Percentiles rank a stretch among this genome's conserved stretches.
These are phyloP conservation scores for Ceratobasidium sp. DNA, from an alignment of 1,284 basidiomycete genomes.

Conservation along the genomic window DNA sequence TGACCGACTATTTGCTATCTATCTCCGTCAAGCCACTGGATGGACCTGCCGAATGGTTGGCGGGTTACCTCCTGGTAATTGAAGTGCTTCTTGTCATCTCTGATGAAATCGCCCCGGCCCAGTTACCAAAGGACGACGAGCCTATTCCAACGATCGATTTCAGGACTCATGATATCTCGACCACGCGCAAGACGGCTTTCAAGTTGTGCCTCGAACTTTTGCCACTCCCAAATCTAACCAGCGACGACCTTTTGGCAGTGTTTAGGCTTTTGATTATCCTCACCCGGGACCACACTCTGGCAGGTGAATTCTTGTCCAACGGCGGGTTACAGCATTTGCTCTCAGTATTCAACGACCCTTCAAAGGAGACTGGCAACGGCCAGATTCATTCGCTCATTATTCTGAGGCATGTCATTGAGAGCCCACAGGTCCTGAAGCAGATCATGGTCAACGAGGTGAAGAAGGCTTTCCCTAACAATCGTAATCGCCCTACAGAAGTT, in stretches of 20 bases:
- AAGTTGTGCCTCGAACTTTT: conserved; percentile 74
- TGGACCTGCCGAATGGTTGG: conserved; percentile 77
- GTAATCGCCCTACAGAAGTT: conserved; percentile 73
- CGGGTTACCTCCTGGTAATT: conserved; percentile 77
- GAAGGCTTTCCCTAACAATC: conserved; percentile 72
- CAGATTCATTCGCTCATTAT: conserved; percentile 87
- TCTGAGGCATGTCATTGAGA: conserved; percentile 89
- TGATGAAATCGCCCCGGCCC: conserved; percentile 69
- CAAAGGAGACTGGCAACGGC: conserved; percentile 60
- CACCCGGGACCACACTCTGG: conserved; percentile 69
- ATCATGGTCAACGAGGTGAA: conserved; percentile 85
- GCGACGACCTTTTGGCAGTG: conserved; percentile 79
- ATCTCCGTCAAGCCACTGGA: conserved; percentile 46
- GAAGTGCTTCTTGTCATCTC: conserved; percentile 80
- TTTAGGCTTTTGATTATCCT: conserved; percentile 81
- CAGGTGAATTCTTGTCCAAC: conserved; percentile 65
- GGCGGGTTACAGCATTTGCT: conserved; percentile 72
- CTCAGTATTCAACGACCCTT: conserved; percentile 60
- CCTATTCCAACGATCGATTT: conserved; percentile 52
- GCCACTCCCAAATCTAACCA: conserved; percentile 63
- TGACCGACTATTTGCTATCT: conserved; percentile 46
- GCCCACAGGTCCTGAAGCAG: conserved; percentile 65
- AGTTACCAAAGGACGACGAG: conserved; percentile 71
- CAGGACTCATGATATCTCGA: conserved; percentile 56
- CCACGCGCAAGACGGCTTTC: conserved; percentile 71